Evolutionary conservation across 108 stramenopile species (phyloP), one percentile per base, ranked within the genome.

Genomic region (Licmophora abbreviata): DNA sequence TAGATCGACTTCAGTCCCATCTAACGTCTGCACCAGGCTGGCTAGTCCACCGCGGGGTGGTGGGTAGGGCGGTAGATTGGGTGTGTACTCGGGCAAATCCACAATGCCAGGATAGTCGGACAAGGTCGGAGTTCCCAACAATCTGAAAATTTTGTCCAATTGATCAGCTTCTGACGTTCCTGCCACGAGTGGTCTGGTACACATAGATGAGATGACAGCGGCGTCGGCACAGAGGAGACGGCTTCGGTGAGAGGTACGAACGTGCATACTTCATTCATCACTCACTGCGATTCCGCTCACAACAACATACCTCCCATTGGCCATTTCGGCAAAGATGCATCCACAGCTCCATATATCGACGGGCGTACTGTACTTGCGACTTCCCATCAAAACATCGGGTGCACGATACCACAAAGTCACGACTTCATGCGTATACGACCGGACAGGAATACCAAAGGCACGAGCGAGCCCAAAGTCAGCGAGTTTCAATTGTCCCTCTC

Each of bases 361-460:
- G 0, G 98, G 95, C 0, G 98, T 97, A 12, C 83, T 89, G 54
- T 99, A 99, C 61, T 92, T 90, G 24, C 96, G 66, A 8, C 84
- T 82, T 21, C 96, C 98, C 88, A 99, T 79, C 34, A 99, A 67
- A 4, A 99, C 95, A 61, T 99, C 98, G 0, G 98, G 98, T 8
- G 98, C 95, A 12, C 98, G 81, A 57, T 99, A 99, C 98, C 98
- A 99, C 40, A 99, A 70, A 4, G 98, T 99, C 2, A 99, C 98
- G 29, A 99, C 89, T 68, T 91, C 95, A 56, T 92, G 90, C 0
- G 95, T 96, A 56, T 94, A 96, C 28, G 69, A 66, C 15, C 99
- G 58, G 1, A 97, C 94, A 10, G 99, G 99, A 37, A 99, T 97
- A 0, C 95, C 95, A 70, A 97, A 99, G 5, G 97, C 96, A 29